Base-by-base conservation (phyloP, 2,329 filamentous ascomycete genomes). In the Neurospora crassa region DNA sequence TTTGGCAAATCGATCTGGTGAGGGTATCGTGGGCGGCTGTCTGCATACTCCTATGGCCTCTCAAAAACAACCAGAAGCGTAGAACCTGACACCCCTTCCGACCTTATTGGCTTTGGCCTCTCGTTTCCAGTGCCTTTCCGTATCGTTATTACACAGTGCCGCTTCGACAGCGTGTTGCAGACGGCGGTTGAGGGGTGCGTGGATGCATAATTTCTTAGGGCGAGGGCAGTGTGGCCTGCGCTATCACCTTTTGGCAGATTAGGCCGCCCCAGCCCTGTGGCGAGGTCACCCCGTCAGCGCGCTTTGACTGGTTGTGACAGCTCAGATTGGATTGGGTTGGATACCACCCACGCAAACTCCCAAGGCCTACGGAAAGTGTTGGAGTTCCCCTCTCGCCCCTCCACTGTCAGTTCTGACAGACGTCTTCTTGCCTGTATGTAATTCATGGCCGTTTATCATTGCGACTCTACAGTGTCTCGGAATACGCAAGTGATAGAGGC, bases 221-320 rank as follows among this genome's bases (percentile, higher is more conserved):
- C 73, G 16, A 75, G 73, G 70, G 72, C 72, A 72, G 70, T 68
- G 53, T 63, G 67, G 71, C 69, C 74, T 72, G 74, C 73, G 68
- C 29, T 69, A 70, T 67, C 75, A 72, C 74, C 73, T 74, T 71
- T 71, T 71, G 70, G 71, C 67, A 71, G 70, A 68, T 69, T 72
- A 69, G 40, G 70, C 69, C 70, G 70, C 73, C 68, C 71, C 73
- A 76, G 76, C 75, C 74, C 75, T 75, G 74, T 74, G 75, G 75
- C 70, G 72, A 74, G 72, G 74, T 69, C 47, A 47, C 69, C 47
- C 67, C 43, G 67, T 73, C 71, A 42, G 41, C 42, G 47, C 71
- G 71, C 72, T 74, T 72, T 75, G 73, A 75, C 72, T 75, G 74
- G 73, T 70, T 74, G 72, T 47, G 63, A 67, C 70, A 63, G 53